Conservation (phyloP, 2,329 filamentous ascomycete species). For the Neofusicoccum ribis region DNA sequence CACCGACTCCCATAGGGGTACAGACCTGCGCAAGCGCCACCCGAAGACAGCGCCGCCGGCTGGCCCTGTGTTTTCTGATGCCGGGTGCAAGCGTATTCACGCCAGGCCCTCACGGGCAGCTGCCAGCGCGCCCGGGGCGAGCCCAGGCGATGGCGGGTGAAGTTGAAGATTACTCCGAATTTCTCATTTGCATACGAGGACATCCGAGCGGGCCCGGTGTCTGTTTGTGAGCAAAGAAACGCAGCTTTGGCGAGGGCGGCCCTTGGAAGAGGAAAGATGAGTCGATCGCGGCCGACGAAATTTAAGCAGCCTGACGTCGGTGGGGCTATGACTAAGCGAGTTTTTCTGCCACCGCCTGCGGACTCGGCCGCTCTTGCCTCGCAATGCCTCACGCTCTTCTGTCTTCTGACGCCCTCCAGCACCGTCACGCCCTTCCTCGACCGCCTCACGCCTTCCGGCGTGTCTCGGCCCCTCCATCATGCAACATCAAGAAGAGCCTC, state of each 20-base stretch:
- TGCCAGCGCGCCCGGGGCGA: slow-evolving; percentile 39
- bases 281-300: not conserved
- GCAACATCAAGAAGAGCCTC: not conserved
- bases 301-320: slow-evolving; percentile 12
- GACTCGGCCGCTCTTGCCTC: not conserved
- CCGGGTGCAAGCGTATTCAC: slow-evolving; percentile 81
- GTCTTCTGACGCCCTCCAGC: not conserved
- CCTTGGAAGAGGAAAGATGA: slow-evolving; percentile 58
- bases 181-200: slow-evolving; percentile 77
- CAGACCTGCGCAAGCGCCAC: slow-evolving; percentile 23
- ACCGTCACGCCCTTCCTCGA: not conserved
- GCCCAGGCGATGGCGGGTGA: slow-evolving; percentile 44
- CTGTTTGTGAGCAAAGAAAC: slow-evolving; percentile 91
- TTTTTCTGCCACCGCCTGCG: slow-evolving; percentile 15
- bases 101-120: slow-evolving; percentile 85
- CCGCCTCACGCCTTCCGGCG: not conserved
- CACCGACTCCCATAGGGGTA: slow-evolving; percentile 85
- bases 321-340: slow-evolving; percentile 7
- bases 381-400: not conserved
- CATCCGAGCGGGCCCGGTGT: slow-evolving; percentile 36
- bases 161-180: slow-evolving; percentile 96
- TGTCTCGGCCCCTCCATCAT: not conserved
- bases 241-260: slow-evolving; percentile 87
- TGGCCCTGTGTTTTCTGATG: slow-evolving; percentile 85
- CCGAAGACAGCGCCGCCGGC: slow-evolving; percentile 32